Percentiles rank a stretch among this genome's conserved stretches.
phyloP scores from a whole-genome alignment of 805 yeast species.

The Pichia gijzeniarum region DNA sequence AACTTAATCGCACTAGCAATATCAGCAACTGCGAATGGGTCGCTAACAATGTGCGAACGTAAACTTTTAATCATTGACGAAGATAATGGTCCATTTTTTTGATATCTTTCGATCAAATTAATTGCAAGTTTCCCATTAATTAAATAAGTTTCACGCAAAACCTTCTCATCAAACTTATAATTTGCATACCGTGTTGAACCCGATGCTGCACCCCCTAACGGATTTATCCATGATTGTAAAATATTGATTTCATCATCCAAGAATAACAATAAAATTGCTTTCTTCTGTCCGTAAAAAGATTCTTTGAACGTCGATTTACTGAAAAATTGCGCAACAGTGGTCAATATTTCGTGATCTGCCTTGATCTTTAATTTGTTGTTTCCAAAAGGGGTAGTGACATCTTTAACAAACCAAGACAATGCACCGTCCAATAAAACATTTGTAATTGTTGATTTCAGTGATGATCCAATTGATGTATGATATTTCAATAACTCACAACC shows the following conservation, averaged over 20 bases:
- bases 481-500: conserved; percentile 57
- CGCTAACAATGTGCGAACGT: conserved; percentile 38
- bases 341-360: conserved; percentile 57
- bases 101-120: conserved; percentile 56
- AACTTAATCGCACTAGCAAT: conserved; percentile 56
- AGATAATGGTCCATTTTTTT: conserved; percentile 15
- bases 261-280: conserved; percentile 51
- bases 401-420: conserved; percentile 69
- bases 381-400: conserved; percentile 74
- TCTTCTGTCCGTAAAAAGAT: conserved; percentile 39
- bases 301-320: conserved; percentile 20
- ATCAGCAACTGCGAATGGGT: conserved; percentile 54
- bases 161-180: conserved; percentile 33
- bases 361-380: conserved; percentile 66
- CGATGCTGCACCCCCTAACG: conserved; percentile 39
- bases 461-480: conserved; percentile 44
- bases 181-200: conserved; percentile 21
- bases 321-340: conserved; percentile 39
- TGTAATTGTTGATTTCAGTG: conserved; percentile 40
- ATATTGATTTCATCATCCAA: conserved; percentile 69
- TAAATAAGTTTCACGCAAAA: conserved; percentile 52
- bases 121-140: conserved; percentile 71
- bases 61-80: conserved; percentile 35
- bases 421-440: conserved; percentile 56
- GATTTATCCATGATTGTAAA: conserved; percentile 72